Evolutionary conservation across 225 moss, liverwort and hornwort genomes (phyloP).

Genomic region (Thuidium tamariscinum): DNA sequence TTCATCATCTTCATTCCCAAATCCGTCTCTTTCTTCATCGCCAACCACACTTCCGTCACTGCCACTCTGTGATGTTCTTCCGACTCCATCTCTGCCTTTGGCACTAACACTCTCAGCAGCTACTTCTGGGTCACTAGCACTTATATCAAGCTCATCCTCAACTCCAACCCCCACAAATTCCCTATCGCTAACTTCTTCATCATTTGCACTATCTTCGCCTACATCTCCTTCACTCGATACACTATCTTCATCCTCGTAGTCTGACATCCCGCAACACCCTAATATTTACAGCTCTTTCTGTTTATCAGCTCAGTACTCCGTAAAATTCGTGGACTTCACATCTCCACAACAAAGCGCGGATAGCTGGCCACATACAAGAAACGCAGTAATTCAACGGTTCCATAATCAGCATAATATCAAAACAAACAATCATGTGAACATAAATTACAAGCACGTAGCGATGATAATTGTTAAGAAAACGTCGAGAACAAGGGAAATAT

Average conservation of each 20-base stretch:
- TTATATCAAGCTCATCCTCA: conserved; percentile 61
- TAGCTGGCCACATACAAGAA: conserved; percentile 20
- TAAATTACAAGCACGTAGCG: background rate
- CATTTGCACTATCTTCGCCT: conserved; percentile 51
- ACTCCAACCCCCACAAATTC: conserved; percentile 29
- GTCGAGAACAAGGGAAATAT: background rate
- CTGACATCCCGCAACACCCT: conserved; percentile 60
- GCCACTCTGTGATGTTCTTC: conserved; percentile 37
- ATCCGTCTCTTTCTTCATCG: conserved; percentile 46
- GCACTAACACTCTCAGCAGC: conserved; percentile 62
- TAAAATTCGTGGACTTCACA: background rate
- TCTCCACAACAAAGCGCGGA: conserved; percentile 2
- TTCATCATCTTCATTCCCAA: conserved; percentile 48
- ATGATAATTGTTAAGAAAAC: background rate
- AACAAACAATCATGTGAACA: background rate
- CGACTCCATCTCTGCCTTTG: conserved; percentile 36
- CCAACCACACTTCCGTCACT: conserved; percentile 77
- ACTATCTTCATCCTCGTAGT: conserved; percentile 64
- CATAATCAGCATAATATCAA: background rate
- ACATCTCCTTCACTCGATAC: conserved; percentile 45
- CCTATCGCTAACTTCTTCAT: conserved; percentile 34
- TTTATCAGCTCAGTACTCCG: conserved; percentile 6
- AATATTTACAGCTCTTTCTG: conserved; percentile 8
- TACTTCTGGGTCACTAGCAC: conserved; percentile 62
- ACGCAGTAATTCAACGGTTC: background rate